Base-by-base conservation (phyloP, 2,329 filamentous ascomycete genomes). In the Aspergillus intermedius region DNA sequence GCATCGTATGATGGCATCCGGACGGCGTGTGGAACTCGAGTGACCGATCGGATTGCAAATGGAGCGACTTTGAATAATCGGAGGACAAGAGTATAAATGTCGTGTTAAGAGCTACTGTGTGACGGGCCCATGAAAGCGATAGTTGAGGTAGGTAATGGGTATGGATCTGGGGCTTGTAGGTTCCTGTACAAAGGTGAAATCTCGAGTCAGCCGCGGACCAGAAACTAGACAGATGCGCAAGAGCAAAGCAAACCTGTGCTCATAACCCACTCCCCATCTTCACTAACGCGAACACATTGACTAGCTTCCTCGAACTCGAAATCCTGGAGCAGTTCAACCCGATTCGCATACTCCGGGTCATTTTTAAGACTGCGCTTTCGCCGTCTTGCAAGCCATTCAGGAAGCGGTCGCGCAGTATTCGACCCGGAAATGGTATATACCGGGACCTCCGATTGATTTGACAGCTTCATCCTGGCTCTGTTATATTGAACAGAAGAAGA, bases 251-350 rank as follows among this genome's bases (percentile, higher is more conserved):
- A 81, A 74, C 89, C 90, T 46, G 91, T 94, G 62, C 88, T 94
- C 88, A 96, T 93, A 37, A 93, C 83, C 91, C 93, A 98, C 65
- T 97, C 86, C 44, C 91, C 91, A 80, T 98, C 93, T 50, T 95
- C 91, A 60, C 88, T 95, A 54, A 93, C 82, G 44, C 89, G 82
- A 54, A 98, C 82, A 65, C 91, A 96, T 58, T 85, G 82, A 65
- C 90, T 95, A 37, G 94, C 91, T 71, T 95, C 91, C 62, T 96
- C 91, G 62, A 98, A 97, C 64, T 94, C 91, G 68, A 98, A 98
- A 65, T 98, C 93, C 63, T 98, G 93, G 34, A 98, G 79, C 49
- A 98, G 77, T 70, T 98, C 93, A 59, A 98, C 85, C 56, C 93
- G 86, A 68, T 90, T 95, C 54, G 91, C 86, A 71, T 91, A 97